A percentile compares a stretch with the other conserved stretches of the same genome.
Evolutionary conservation across 371 early-diverging fungal genomes (phyloP).

Genomic region (Mortierella sp.): DNA sequence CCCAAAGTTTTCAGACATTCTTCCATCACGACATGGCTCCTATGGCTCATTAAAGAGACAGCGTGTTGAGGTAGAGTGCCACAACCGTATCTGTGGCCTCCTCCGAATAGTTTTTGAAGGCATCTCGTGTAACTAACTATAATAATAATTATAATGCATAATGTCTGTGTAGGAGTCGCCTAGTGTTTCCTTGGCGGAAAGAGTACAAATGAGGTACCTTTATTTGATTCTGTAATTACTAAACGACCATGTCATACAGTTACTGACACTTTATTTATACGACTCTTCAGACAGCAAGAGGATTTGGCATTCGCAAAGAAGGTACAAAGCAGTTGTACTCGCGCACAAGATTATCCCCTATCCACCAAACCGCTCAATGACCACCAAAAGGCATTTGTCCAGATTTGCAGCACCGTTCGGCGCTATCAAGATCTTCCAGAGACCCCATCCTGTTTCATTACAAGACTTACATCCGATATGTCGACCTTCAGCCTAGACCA

Average conservation of each 20-base stretch:
- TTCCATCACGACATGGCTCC: neutral
- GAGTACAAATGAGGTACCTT: neutral
- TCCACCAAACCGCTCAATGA: neutral
- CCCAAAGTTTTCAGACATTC: constrained; percentile 8
- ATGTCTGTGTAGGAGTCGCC: neutral
- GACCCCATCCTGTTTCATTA: constrained; percentile 12
- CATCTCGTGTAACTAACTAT: neutral
- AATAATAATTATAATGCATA: neutral
- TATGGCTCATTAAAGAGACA: neutral
- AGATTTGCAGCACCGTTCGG: constrained; percentile 32
- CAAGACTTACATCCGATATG: neutral
- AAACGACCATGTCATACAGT: neutral
- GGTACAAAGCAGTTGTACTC: neutral
- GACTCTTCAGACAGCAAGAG: constrained; percentile 4
- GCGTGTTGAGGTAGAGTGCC: constrained; percentile 7
- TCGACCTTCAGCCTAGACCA: neutral
- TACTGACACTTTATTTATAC: neutral
- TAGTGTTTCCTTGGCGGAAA: neutral
- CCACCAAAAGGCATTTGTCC: constrained; percentile 31
- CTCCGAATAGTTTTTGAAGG: neutral
- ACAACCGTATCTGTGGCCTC: neutral
- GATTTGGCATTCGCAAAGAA: constrained; percentile 2
- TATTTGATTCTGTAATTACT: neutral
- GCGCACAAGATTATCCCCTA: neutral
- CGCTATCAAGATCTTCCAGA: constrained; percentile 15